These are phyloP conservation scores for Striga asiatica DNA, from an alignment of 257 asterid species.

Conservation along the genomic window DNA sequence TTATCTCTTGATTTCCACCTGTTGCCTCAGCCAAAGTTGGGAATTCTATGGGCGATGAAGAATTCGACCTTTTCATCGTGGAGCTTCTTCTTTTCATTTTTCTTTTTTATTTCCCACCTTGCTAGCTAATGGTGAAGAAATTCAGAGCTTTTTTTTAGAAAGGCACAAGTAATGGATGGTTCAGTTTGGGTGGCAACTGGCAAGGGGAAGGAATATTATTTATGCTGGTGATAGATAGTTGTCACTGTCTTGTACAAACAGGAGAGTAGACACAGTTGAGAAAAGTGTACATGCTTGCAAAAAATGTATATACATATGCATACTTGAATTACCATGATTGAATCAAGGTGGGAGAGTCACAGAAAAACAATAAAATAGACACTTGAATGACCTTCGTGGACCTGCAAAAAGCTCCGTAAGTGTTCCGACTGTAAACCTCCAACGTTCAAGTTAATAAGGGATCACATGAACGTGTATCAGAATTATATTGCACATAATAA, in stretches of 20 bases:
- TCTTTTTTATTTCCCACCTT: no score
- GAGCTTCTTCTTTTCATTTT: neutral
- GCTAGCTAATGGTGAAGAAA: no score
- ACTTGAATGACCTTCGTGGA: no score
- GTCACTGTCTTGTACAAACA: neutral
- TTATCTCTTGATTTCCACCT: conserved; percentile 31
- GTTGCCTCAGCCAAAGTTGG: conserved; percentile 46
- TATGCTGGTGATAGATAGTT: neutral
- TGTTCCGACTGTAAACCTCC: no score
- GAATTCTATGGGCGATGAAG: conserved; percentile 26
- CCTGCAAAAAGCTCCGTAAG: no score
- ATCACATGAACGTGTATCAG: no score
- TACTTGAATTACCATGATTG: no score
- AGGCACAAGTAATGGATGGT: neutral
- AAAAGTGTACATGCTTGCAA: neutral
- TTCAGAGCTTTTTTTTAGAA: neutral
- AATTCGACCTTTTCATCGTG: conserved; percentile 18
- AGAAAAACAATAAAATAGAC: no score
- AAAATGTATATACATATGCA: no score
- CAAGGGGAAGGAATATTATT: neutral
- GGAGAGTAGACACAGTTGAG: neutral
- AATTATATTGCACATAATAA: no score
- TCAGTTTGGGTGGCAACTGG: neutral
- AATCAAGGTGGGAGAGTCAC: no score
- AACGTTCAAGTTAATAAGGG: no score